These are phyloP conservation scores for Gracilariopsis chorda DNA, from an alignment of 23 red algal species.

Conservation along the genomic window DNA sequence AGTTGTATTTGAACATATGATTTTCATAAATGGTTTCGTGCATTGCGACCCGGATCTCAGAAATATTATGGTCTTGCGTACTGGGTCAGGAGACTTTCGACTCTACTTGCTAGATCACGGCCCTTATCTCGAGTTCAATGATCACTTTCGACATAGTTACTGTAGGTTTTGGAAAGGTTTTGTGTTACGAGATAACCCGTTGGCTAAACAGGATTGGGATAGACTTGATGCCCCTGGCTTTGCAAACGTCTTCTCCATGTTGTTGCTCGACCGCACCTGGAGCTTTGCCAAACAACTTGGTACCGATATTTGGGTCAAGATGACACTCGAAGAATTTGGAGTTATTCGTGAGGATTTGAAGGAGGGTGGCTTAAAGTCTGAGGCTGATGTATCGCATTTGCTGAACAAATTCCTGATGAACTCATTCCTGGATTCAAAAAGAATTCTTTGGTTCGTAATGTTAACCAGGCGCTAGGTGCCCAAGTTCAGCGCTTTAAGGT, in stretches of 20 bases:
- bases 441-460: constrained; percentile 46
- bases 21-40: constrained; percentile 77
- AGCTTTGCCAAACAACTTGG: constrained; percentile 20
- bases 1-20: constrained; percentile 62
- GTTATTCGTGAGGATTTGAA: background rate
- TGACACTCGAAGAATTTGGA: background rate
- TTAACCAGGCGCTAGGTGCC: constrained; percentile 39
- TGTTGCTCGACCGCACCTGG: constrained; percentile 43
- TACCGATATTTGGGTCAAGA: constrained; percentile 16
- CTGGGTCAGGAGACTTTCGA: constrained; percentile 3
- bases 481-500: constrained; percentile 44
- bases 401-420: constrained; percentile 25
- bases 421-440: constrained; percentile 44
- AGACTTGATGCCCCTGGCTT: constrained; percentile 26
- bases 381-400: background rate
- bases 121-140: constrained; percentile 73
- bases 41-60: constrained; percentile 90
- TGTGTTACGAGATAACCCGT: background rate
- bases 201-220: constrained; percentile 20
- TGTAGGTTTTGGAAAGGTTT: constrained; percentile 74
- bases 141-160: constrained; percentile 60
- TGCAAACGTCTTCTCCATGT: constrained; percentile 34
- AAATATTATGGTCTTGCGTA: constrained; percentile 63
- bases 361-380: background rate
- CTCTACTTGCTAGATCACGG: constrained; percentile 92